Conservation (phyloP, 208 protist genomes). For the Endotrypanum monterogeii region DNA sequence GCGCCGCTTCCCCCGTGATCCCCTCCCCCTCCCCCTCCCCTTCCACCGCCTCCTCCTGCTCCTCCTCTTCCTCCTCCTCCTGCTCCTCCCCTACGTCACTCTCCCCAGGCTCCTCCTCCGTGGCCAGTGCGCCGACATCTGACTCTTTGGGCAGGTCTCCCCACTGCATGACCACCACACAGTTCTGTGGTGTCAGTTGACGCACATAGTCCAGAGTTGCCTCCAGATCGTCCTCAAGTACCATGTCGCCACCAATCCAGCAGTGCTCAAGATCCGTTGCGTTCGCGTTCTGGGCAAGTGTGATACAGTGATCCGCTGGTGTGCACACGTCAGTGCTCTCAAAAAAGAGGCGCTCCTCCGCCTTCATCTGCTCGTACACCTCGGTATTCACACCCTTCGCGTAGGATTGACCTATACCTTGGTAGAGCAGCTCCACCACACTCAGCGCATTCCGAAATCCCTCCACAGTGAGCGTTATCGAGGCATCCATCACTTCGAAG, state of each 20-base stretch:
- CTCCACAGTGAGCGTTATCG: conserved; percentile 54
- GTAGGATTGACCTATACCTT: conserved; percentile 56
- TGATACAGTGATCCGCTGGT: conserved; percentile 43
- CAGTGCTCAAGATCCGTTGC: conserved; percentile 49
- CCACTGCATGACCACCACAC: conserved; percentile 54
- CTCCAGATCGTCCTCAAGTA: conserved; percentile 61
- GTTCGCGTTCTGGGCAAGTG: conserved; percentile 46
- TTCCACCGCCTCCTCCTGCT: not conserved
- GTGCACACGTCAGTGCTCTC: conserved; percentile 47
- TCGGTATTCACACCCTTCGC: conserved; percentile 44
- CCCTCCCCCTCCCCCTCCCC: conserved; percentile 6
- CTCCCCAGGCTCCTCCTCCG: conserved; percentile 1
- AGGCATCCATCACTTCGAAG: conserved; percentile 47
- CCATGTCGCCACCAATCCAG: conserved; percentile 40
- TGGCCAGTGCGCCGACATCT: not conserved
- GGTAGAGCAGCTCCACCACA: conserved; percentile 64
- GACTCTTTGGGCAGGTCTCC: conserved; percentile 48
- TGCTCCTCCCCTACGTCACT: not conserved
- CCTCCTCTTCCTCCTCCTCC: conserved; percentile 7
- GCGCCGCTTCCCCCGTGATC: not conserved
- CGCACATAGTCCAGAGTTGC: conserved; percentile 39
- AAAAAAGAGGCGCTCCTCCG: conserved; percentile 55
- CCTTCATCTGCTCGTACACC: conserved; percentile 68
- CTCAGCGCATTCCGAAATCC: conserved; percentile 56
- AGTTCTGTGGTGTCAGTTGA: conserved; percentile 63